phyloP scores from a whole-genome alignment of 148 eudicot species.

The Rhododendron kiyosumense region DNA sequence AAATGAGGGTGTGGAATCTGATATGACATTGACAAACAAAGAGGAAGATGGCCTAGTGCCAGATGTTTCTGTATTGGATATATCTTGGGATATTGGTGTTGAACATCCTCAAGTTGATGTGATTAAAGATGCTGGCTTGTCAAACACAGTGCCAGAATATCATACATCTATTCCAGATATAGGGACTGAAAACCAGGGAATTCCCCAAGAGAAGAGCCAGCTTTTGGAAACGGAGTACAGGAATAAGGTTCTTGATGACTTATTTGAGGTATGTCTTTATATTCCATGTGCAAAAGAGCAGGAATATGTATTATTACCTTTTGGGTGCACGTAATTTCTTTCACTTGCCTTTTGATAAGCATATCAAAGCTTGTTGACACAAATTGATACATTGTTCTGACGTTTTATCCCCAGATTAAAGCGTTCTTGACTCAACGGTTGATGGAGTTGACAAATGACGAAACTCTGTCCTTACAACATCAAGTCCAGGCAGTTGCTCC shows the following conservation, averaged over 20 bases:
- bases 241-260: conserved; percentile 85
- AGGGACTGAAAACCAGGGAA: conserved; percentile 33
- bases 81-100: conserved; percentile 81
- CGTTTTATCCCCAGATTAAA: conserved; percentile 44
- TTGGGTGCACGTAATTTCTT: background rate
- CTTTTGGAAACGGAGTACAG: conserved; percentile 88
- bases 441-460: conserved; percentile 67
- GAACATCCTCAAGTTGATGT: conserved; percentile 52
- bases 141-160: conserved; percentile 27
- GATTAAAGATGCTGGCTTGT: conserved; percentile 28
- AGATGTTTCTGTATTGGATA: conserved; percentile 47
- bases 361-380: background rate
- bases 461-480: conserved; percentile 83
- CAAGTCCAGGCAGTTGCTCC: conserved; percentile 97
- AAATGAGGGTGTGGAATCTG: conserved; percentile 35
- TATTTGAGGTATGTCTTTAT: conserved; percentile 65
- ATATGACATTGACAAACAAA: conserved; percentile 20
- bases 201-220: conserved; percentile 51
- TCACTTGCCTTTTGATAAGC: background rate
- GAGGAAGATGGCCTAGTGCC: conserved; percentile 31
- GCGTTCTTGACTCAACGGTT: conserved; percentile 83
- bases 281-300: background rate
- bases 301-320: background rate
- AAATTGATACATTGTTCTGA: conserved; percentile 8
- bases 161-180: conserved; percentile 25